Conservation (phyloP, 2,329 filamentous ascomycete genomes). For the Coccinonectria pachysandricola region DNA sequence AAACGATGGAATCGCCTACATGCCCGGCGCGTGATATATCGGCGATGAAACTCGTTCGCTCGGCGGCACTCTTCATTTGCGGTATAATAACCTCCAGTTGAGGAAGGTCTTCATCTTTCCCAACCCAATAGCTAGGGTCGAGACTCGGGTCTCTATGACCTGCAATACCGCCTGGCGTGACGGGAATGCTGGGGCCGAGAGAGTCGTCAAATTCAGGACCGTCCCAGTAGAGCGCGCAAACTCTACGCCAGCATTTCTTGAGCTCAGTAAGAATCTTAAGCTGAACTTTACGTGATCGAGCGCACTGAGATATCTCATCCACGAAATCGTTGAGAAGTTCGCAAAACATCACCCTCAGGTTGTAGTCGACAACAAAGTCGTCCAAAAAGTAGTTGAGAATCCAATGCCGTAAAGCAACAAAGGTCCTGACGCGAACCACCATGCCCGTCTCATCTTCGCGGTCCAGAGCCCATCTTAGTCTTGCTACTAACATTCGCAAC, state of each 20-base stretch:
- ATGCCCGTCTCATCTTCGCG: conserved; percentile 75
- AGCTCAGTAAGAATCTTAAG: conserved; percentile 86
- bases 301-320: conserved; percentile 40
- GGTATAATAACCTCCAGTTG: conserved; percentile 33
- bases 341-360: conserved; percentile 70
- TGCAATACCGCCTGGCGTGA: conserved; percentile 64
- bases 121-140: conserved; percentile 45
- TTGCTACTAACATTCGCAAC: conserved; percentile 72
- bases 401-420: conserved; percentile 94
- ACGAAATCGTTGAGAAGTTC: conserved; percentile 63
- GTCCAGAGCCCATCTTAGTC: conserved; percentile 76
- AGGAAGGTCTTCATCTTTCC: conserved; percentile 32
- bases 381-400: conserved; percentile 96
- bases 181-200: conserved; percentile 52
- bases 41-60: conserved; percentile 32
- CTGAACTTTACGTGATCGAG: conserved; percentile 38
- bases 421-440: conserved; percentile 90
- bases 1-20: conserved; percentile 34
- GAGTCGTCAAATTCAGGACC: conserved; percentile 54
- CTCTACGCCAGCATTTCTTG: conserved; percentile 93
- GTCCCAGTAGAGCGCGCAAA: conserved; percentile 87
- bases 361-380: conserved; percentile 73
- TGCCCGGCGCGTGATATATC: conserved; percentile 37
- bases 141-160: conserved; percentile 47
- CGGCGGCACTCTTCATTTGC: conserved; percentile 13